Conservation (phyloP, 345 rosid genomes). For the Rhodamnia rubescens region DNA sequence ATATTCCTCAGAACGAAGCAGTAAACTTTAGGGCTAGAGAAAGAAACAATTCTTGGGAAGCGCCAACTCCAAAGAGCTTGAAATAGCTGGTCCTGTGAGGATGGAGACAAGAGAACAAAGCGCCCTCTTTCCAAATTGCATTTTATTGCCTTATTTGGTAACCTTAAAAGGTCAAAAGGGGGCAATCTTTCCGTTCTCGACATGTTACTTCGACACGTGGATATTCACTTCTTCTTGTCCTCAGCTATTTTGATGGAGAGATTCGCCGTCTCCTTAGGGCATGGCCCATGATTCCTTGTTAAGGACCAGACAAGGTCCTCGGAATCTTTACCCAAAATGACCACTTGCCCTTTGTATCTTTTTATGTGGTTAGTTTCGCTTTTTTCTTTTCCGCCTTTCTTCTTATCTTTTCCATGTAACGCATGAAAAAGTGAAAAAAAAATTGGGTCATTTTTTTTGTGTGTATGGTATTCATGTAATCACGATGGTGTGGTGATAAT, state of each 20-base stretch:
- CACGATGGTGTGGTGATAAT: not conserved
- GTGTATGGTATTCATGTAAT: not conserved
- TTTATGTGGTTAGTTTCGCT: not conserved
- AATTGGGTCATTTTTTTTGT: not conserved
- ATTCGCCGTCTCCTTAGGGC: not conserved
- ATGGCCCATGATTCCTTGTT: not conserved
- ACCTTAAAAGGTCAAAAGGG: not conserved
- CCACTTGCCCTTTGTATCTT: not conserved
- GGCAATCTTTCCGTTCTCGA: not conserved
- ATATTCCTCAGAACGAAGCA: not conserved
- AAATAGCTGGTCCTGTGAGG: not conserved
- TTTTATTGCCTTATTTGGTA: not conserved
- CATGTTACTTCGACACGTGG: not conserved
- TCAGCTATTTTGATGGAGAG: not conserved
- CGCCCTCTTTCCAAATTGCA: not conserved
- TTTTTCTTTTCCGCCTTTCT: not conserved
- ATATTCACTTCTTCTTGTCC: not conserved
- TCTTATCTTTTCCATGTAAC: not conserved
- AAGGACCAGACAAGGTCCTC: not conserved
- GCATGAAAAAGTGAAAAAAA: not conserved
- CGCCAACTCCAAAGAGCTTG: not conserved
- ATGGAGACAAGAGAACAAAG: not conserved
- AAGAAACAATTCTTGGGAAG: not conserved
- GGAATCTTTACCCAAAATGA: not conserved
- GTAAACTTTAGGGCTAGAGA: not conserved